Conservation (phyloP, 2,329 filamentous ascomycete species). For the Spiromastix sp. region DNA sequence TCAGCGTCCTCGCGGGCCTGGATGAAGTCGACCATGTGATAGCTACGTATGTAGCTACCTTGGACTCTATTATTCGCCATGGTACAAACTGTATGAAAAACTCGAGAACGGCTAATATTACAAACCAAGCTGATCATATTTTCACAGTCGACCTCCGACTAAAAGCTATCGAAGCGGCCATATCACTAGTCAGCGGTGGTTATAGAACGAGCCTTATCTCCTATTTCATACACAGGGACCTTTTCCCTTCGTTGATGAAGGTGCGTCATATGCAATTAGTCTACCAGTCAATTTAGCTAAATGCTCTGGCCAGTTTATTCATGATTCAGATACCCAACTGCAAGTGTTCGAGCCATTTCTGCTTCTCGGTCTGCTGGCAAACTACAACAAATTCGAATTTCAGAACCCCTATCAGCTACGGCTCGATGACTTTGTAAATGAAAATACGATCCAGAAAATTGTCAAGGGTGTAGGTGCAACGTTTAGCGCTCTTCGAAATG, state of each 20-base stretch:
- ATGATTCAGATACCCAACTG: constrained; percentile 59
- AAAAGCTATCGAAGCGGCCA: constrained; percentile 69
- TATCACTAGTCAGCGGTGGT: constrained; percentile 81
- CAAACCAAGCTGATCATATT: constrained; percentile 3
- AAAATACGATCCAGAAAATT: constrained; percentile 72
- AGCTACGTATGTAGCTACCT: constrained; percentile 71
- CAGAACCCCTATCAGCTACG: constrained; percentile 92
- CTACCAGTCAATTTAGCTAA: neutral
- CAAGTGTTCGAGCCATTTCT: constrained; percentile 65
- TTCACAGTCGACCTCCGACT: constrained; percentile 58
- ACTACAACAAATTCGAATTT: constrained; percentile 99
- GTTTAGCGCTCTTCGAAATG: constrained; percentile 56
- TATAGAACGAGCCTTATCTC: constrained; percentile 91
- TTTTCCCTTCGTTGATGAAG: constrained; percentile 93
- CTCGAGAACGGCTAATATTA: constrained; percentile 1
- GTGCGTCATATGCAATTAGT: constrained; percentile 36
- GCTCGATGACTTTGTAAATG: constrained; percentile 91
- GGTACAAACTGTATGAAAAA: constrained; percentile 53
- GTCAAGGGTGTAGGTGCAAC: constrained; percentile 64
- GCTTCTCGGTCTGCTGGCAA: constrained; percentile 76
- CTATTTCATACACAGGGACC: constrained; percentile 87
- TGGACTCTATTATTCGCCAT: constrained; percentile 75
- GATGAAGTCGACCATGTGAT: constrained; percentile 81
- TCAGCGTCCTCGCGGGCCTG: constrained; percentile 77
- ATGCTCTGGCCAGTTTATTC: constrained; percentile 58